phyloP scores from a whole-genome alignment of 2,329 filamentous ascomycete genomes.

The Calycina marina region DNA sequence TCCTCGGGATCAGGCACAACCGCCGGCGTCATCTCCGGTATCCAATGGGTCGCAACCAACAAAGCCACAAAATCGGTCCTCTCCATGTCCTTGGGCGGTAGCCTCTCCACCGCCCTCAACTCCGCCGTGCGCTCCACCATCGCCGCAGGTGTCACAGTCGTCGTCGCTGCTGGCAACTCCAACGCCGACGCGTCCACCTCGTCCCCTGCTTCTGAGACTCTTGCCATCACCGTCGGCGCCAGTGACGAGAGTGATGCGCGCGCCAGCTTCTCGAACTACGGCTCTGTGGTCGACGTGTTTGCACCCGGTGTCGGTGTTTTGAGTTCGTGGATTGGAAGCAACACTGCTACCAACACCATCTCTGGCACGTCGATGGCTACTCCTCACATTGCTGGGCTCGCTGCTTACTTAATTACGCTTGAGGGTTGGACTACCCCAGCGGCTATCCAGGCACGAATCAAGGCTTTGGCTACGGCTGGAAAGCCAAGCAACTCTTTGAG shows the following conservation, averaged over 20 bases:
- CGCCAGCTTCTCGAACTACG: conserved; percentile 36
- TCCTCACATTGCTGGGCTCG: conserved; percentile 53
- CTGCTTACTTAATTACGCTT: conserved; percentile 47
- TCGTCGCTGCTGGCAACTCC: conserved; percentile 41
- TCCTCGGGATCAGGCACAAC: conserved; percentile 20
- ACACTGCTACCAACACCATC: conserved; percentile 32
- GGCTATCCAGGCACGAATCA: conserved; percentile 25
- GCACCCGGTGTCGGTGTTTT: conserved; percentile 33
- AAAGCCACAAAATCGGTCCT: conserved; percentile 29
- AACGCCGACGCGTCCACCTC: conserved; percentile 25
- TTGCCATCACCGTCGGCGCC: conserved; percentile 39
- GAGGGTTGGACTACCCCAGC: conserved; percentile 27
- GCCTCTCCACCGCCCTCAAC: conserved; percentile 32
- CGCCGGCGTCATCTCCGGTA: conserved; percentile 25
- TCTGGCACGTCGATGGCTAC: conserved; percentile 50
- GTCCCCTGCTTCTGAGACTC: conserved; percentile 33
- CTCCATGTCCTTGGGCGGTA: conserved; percentile 40
- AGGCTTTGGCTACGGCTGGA: conserved; percentile 25
- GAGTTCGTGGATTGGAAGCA: conserved; percentile 31
- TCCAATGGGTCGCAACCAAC: conserved; percentile 24
- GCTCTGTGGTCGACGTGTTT: conserved; percentile 33
- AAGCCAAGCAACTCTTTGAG: conserved; percentile 27
- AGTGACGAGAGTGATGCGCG: conserved; percentile 26
- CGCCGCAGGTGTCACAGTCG: conserved; percentile 32
- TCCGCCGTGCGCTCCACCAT: conserved; percentile 32